A percentile compares a stretch with the other conserved stretches of the same genome.
Evolutionary conservation across 2,329 filamentous ascomycete species (phyloP).

Genomic region (Talaromyces pinophilus): DNA sequence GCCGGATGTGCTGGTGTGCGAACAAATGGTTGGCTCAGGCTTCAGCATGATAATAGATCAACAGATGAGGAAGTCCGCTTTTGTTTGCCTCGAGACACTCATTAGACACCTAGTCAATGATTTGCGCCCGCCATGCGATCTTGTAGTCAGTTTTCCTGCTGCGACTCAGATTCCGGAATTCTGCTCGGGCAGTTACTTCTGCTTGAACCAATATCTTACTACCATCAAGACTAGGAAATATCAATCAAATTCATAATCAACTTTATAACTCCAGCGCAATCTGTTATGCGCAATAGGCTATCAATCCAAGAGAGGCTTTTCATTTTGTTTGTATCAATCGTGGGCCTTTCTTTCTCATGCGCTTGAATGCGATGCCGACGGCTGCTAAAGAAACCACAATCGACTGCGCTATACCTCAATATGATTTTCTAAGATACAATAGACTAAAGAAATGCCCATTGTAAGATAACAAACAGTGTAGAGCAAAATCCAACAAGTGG

Average conservation of each 20-base stretch:
- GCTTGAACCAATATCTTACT: slow-evolving; percentile 2
- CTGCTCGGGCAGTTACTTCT: not conserved
- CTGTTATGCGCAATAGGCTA: not conserved
- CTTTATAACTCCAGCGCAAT: not conserved
- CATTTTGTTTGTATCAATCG: not conserved
- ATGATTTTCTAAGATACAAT: slow-evolving; percentile 1
- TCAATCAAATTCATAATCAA: not conserved
- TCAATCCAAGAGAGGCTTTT: not conserved
- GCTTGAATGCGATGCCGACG: slow-evolving; percentile 11
- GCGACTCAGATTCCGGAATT: slow-evolving; percentile 6
- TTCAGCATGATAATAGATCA: slow-evolving; percentile 12
- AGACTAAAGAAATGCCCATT: not conserved
- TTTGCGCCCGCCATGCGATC: not conserved
- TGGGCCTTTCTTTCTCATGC: not conserved
- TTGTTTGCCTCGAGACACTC: not conserved
- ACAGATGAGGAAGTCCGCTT: slow-evolving; percentile 11
- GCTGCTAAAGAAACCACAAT: not conserved
- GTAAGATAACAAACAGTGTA: not conserved
- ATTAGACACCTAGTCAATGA: not conserved
- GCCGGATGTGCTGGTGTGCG: slow-evolving; percentile 20
- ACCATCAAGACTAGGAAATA: not conserved
- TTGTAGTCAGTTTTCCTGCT: not conserved
- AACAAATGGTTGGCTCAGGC: slow-evolving; percentile 14
- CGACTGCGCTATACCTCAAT: slow-evolving; percentile 10
- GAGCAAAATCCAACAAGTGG: not conserved